Conservation (phyloP, 805 yeast genomes). For the Dipodascus albidus region DNA sequence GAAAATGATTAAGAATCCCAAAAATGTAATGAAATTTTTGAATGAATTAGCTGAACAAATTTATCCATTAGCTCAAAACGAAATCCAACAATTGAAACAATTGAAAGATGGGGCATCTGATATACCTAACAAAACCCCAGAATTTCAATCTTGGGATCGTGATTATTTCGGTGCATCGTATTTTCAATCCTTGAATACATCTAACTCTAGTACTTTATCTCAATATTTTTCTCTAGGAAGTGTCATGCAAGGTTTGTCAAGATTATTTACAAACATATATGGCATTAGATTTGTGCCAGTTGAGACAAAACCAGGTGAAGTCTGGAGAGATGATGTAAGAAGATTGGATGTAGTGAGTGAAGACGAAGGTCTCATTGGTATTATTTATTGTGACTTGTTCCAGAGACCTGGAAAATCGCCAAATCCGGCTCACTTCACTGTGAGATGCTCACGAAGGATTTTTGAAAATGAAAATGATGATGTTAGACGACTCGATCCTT, state of each 20-base stretch:
- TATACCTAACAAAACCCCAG: conserved; percentile 22
- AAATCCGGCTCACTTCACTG: conserved; percentile 91
- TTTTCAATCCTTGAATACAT: conserved; percentile 15
- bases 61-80: conserved; percentile 44
- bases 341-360: conserved; percentile 66
- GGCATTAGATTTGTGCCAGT: conserved; percentile 68
- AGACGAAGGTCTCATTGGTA: conserved; percentile 54
- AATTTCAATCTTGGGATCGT: conserved; percentile 82
- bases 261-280: conserved; percentile 57
- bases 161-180: conserved; percentile 43
- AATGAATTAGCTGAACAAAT: conserved; percentile 42
- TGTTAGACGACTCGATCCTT: conserved; percentile 1
- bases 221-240: conserved; percentile 76
- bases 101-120: conserved; percentile 27
- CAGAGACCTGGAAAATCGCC: conserved; percentile 64
- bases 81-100: conserved; percentile 32
- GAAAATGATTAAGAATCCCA: conserved; percentile 80
- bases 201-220: conserved; percentile 35
- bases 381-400: conserved; percentile 80
- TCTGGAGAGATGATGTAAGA: conserved; percentile 82
- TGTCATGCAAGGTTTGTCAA: conserved; percentile 71
- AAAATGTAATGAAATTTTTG: conserved; percentile 62
- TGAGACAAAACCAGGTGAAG: conserved; percentile 55
- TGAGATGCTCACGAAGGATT: conserved; percentile 82
- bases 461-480: conserved; percentile 15